A percentile compares a stretch with the other conserved stretches of the same genome.
Conservation (phyloP, 495 filamentous ascomycete species). For the Tuber indicum region DNA sequence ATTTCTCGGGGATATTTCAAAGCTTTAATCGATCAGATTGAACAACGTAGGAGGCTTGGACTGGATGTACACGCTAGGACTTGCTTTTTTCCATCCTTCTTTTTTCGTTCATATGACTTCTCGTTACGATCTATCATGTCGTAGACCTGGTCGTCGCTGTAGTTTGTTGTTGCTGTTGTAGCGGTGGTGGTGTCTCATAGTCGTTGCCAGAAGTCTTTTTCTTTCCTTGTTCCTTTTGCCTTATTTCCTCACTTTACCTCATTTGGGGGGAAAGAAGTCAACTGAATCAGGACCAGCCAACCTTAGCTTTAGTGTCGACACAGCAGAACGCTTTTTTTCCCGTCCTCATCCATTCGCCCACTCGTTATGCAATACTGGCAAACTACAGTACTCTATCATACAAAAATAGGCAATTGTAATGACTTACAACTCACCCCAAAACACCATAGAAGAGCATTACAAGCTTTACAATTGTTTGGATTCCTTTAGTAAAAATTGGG, state of each 20-base stretch:
- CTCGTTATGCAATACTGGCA: not conserved
- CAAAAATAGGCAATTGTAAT: too few relatives aligned
- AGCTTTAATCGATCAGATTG: not conserved
- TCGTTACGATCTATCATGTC: not conserved
- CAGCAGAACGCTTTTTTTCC: not conserved
- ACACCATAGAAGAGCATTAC: too few relatives aligned
- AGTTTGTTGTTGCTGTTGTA: not conserved
- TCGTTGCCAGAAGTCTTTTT: not conserved
- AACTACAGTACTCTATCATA: not conserved
- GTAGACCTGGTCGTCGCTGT: not conserved
- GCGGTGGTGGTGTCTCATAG: not conserved
- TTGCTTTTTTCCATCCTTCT: not conserved
- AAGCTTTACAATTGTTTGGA: too few relatives aligned
- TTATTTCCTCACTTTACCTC: not conserved
- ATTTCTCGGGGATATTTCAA: not conserved
- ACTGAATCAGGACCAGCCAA: not conserved
- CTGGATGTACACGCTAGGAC: not conserved
- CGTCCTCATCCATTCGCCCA: not conserved
- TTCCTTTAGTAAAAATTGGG: too few relatives aligned
- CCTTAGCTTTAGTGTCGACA: not conserved
- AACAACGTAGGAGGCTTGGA: not conserved
- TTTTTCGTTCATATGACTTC: not conserved
- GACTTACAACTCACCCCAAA: too few relatives aligned
- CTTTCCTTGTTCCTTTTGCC: not conserved
- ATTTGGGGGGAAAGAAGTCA: not conserved